Evolutionary conservation across 495 filamentous ascomycete genomes (phyloP).

Genomic region (Chaetomium tenue): DNA sequence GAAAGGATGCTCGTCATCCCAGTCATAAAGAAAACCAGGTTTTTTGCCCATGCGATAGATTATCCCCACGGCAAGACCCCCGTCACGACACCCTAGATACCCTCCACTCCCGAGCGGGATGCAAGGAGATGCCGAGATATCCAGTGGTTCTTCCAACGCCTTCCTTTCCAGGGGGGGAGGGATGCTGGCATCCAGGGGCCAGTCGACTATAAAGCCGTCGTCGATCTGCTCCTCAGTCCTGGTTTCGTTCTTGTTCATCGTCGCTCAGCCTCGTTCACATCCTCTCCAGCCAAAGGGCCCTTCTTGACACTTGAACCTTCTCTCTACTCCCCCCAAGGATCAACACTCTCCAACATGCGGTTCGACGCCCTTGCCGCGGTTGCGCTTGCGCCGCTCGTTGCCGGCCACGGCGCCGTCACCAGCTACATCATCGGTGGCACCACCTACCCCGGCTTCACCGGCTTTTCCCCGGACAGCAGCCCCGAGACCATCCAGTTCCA

Average conservation of each 20-base stretch:
- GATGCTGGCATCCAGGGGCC: not conserved
- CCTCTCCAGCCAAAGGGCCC: not conserved
- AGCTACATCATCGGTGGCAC: constrained; percentile 55
- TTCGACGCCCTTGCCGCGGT: constrained; percentile 27
- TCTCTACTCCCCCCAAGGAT: not conserved
- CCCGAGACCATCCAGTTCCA: constrained; percentile 55
- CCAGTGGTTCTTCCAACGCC: not conserved
- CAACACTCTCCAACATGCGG: constrained; percentile 24
- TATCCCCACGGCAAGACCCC: not conserved
- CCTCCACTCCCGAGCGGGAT: not conserved
- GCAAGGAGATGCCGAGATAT: not conserved
- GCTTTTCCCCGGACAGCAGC: constrained; percentile 46
- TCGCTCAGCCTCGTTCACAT: not conserved
- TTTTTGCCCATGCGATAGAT: constrained; percentile 4
- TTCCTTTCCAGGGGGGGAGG: not conserved
- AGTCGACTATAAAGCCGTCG: constrained; percentile 7
- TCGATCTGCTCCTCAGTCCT: constrained; percentile 1
- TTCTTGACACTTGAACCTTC: not conserved
- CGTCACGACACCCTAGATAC: not conserved
- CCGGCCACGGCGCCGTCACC: constrained; percentile 57
- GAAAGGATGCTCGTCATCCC: not conserved
- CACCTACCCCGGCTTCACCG: constrained; percentile 52
- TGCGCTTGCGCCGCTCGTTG: constrained; percentile 38
- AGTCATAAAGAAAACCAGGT: not conserved
- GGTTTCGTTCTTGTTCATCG: not conserved